These are phyloP conservation scores for Macroventuria anomochaeta DNA, from an alignment of 2,329 filamentous ascomycete species.

Conservation along the genomic window DNA sequence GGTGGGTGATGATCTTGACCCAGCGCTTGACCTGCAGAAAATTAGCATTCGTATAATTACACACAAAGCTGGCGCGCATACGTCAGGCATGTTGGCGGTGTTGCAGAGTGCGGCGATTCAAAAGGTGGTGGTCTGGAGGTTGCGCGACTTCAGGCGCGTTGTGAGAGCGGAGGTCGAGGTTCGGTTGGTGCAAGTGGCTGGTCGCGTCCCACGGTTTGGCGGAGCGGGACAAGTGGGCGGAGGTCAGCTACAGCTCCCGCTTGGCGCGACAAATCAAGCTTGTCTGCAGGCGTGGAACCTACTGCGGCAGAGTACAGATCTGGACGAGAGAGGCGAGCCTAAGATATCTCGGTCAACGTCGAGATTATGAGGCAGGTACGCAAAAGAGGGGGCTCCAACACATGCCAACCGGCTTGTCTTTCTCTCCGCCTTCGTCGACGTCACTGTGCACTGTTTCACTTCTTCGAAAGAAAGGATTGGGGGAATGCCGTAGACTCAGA, in stretches of 20 bases:
- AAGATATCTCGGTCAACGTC: no score
- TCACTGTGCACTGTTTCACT: not conserved
- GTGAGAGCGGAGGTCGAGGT: constrained; percentile 19
- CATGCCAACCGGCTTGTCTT: no score
- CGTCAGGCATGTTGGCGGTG: constrained; percentile 53
- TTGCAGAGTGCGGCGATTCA: not conserved
- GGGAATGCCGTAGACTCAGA: constrained; percentile 27
- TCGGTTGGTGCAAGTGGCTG: constrained; percentile 25
- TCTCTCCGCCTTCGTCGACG: not conserved
- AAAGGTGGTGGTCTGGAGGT: constrained; percentile 3
- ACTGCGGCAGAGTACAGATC: constrained; percentile 1
- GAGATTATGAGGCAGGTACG: no score
- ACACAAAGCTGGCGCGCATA: no score
- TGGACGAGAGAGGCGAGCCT: not conserved
- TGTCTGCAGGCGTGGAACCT: constrained; percentile 8
- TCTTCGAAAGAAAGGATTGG: not conserved
- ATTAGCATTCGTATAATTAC: constrained; percentile 23
- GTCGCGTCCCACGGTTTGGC: constrained; percentile 31
- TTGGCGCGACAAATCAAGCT: constrained; percentile 20
- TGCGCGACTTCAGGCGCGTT: constrained; percentile 27
- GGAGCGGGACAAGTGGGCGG: constrained; percentile 13
- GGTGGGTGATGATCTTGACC: constrained; percentile 92
- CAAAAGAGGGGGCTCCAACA: no score
- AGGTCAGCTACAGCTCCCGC: constrained; percentile 19
- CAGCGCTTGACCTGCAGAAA: constrained; percentile 74